Evolutionary conservation across 805 yeast genomes (phyloP).

Genomic region (Metschnikowia corniflorae): DNA sequence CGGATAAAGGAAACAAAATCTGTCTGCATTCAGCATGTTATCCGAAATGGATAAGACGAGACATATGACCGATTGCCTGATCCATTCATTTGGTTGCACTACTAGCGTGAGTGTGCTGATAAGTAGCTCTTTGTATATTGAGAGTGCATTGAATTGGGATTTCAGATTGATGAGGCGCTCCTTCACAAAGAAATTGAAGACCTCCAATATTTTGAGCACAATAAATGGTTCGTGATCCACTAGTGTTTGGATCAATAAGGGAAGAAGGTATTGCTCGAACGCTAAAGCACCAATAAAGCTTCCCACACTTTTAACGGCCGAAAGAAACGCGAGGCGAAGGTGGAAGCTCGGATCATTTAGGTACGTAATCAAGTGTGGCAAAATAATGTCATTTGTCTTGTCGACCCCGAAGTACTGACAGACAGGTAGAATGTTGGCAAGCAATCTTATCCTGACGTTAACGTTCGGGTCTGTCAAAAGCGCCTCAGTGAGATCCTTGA

Average conservation of each 20-base stretch:
- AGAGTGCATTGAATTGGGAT: constrained; percentile 36
- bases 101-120: constrained; percentile 47
- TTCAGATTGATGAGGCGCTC: constrained; percentile 32
- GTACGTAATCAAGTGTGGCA: constrained; percentile 89
- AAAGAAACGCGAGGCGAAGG: constrained; percentile 67
- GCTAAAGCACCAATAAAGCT: constrained; percentile 78
- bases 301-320: constrained; percentile 68
- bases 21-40: constrained; percentile 69
- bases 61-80: constrained; percentile 63
- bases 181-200: constrained; percentile 32
- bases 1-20: constrained; percentile 80
- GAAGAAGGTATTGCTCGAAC: constrained; percentile 83
- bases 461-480: constrained; percentile 68
- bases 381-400: constrained; percentile 79
- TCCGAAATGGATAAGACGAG: constrained; percentile 60
- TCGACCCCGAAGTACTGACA: constrained; percentile 84
- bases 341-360: constrained; percentile 73
- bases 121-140: constrained; percentile 36
- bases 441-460: constrained; percentile 64
- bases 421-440: constrained; percentile 68
- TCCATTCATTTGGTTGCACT: constrained; percentile 85
- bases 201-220: constrained; percentile 59
- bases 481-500: constrained; percentile 63
- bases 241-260: constrained; percentile 77
- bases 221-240: constrained; percentile 83